Conservation (phyloP, 345 rosid genomes). For the Gossypium bickii region DNA sequence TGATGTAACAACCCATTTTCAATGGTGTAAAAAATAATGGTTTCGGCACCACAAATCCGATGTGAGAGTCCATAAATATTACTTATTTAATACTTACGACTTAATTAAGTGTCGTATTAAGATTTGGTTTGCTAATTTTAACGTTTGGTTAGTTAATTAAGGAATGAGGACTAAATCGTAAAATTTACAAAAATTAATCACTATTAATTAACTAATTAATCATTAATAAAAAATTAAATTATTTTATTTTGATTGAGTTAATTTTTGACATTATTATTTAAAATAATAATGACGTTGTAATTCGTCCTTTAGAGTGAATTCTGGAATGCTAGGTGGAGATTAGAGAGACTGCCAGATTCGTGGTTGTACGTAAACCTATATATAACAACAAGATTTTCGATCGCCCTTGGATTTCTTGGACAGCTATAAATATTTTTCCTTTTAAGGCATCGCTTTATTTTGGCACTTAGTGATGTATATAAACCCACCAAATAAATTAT, state of each 20-base stretch:
- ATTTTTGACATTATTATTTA: not conserved
- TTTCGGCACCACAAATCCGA: too few species aligned
- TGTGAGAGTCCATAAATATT: too few species aligned
- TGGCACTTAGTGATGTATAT: not conserved
- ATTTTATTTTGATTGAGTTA: not conserved
- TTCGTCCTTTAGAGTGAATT: conserved; percentile 4
- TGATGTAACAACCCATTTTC: too few species aligned
- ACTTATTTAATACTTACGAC: too few species aligned
- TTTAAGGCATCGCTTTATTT: not conserved
- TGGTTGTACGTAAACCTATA: conserved; percentile 9
- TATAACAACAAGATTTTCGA: not conserved
- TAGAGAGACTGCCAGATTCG: conserved; percentile 16
- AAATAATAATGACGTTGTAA: conserved; percentile 8
- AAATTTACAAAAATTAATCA: too few species aligned
- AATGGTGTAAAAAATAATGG: too few species aligned
- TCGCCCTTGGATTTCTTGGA: not conserved
- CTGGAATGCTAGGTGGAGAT: conserved; percentile 19
- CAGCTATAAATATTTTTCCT: not conserved
- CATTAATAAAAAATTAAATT: too few species aligned
- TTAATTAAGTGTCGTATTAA: too few species aligned
- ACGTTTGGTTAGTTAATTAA: too few species aligned
- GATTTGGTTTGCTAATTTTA: too few species aligned
- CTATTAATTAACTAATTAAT: too few species aligned
- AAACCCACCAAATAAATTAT: not conserved
- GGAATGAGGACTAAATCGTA: too few species aligned